Base-by-base conservation (phyloP, 1,284 basidiomycete species). In the Vanrija pseudolonga region DNA sequence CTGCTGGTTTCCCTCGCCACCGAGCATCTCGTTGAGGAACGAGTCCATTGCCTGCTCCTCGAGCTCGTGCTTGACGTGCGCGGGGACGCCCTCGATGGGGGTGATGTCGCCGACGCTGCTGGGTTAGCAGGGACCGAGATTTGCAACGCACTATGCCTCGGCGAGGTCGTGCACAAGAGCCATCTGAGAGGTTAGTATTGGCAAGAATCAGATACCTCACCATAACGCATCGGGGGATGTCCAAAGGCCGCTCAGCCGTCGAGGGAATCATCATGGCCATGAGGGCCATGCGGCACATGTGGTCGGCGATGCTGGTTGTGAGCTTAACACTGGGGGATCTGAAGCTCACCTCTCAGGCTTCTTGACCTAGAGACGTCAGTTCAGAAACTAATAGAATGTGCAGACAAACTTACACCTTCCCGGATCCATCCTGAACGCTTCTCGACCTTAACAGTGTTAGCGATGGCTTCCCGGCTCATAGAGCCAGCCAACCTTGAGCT, bases 211-310 rank as follows among this genome's bases (percentile, higher is more conserved):
- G 41, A n/a, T n/a, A n/a, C n/a, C 69, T 41, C 32, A 74, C 66
- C 66, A 68, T 69, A 18, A 74, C 76, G 47, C 73, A 79, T 55
- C 88, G 91, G 39, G 85, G 77, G 8, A 92, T 80, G 69, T 96
- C 89, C 8, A 95, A 60, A 3, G 76, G 76, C 19, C 67, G 81
- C 0, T 76, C 80, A 4, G 79, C 50, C 61, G 89, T 89, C 2
- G 84, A 71, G 6, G 79, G 78, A 15, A 80, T 83, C 61, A 92
- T 87, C 83, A 97, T 86, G 1, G 91, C 87, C 44, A 98, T 81
- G 20, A 97, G 76, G 2, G 90, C 88, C 95, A 98, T 98, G 51
- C 95, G 82, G 73, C 96, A 95, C 94, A 96, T 97, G 71, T 98
- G 94, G 72, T 98, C 94, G 4, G 91, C 86, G 59, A 97, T 95